Evolutionary conservation across 257 asterid genomes (phyloP).

Genomic region (Misopates orontium): DNA sequence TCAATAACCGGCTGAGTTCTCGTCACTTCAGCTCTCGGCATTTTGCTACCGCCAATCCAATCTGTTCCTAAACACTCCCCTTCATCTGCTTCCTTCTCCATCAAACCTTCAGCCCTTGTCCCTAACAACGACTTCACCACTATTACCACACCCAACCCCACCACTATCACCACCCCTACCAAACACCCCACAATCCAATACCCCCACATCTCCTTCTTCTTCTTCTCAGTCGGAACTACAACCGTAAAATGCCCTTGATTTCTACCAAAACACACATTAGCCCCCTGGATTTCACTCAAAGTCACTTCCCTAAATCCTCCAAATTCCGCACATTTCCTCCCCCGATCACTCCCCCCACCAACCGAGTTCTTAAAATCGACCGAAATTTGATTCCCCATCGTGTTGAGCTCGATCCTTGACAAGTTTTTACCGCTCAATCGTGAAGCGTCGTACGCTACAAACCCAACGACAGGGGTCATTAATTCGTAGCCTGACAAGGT

Average conservation of each 20-base stretch:
- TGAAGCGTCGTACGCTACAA: conserved; percentile 62
- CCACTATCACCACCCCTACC: conserved; percentile 50
- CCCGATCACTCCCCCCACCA: conserved; percentile 4
- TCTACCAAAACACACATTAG: conserved; percentile 47
- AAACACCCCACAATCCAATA: conserved; percentile 51
- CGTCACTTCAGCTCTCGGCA: conserved; percentile 67
- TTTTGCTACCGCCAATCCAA: conserved; percentile 62
- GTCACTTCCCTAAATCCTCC: conserved; percentile 42
- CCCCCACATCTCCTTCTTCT: conserved; percentile 35
- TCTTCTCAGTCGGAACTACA: conserved; percentile 34
- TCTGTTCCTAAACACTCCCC: conserved; percentile 54
- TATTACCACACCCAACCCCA: conserved; percentile 37
- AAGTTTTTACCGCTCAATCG: conserved; percentile 33
- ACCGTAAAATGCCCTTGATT: conserved; percentile 63
- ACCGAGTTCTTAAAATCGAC: conserved; percentile 36
- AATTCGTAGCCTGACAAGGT: conserved; percentile 56
- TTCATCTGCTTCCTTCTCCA: conserved; percentile 63
- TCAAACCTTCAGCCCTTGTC: conserved; percentile 43
- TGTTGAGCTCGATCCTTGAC: conserved; percentile 51
- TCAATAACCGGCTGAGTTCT: conserved; percentile 74
- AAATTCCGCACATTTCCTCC: conserved; percentile 57
- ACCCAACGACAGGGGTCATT: conserved; percentile 64
- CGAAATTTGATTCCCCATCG: conserved; percentile 50
- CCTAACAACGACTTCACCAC: conserved; percentile 33
- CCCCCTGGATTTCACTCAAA: conserved; percentile 37